Percentiles rank a stretch among this genome's conserved stretches.
These are phyloP conservation scores for Ambrosiella cleistominuta DNA, from an alignment of 2,329 filamentous ascomycete genomes.

Conservation along the genomic window DNA sequence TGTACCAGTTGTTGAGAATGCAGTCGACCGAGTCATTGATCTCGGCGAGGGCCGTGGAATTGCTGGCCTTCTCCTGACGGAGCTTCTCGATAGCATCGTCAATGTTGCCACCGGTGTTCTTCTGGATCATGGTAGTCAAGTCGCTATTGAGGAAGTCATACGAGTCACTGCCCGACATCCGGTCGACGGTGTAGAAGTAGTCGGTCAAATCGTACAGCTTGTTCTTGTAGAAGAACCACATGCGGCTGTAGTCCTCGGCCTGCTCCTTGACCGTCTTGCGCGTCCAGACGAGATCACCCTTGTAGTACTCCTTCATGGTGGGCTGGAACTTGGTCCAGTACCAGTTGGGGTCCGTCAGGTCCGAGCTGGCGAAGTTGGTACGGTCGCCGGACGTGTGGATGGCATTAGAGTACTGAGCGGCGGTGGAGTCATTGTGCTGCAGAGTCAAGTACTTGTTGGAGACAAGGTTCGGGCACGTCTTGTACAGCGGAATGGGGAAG, in stretches of 20 bases:
- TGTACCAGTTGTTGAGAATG: slow-evolving; percentile 66
- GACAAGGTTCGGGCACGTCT: slow-evolving; percentile 60
- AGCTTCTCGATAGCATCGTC: slow-evolving; percentile 44
- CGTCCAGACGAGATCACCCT: slow-evolving; percentile 67
- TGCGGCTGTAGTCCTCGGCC: slow-evolving; percentile 48
- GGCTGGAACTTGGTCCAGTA: slow-evolving; percentile 60
- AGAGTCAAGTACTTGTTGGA: slow-evolving; percentile 38
- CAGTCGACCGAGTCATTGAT: slow-evolving; percentile 58
- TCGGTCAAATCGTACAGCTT: slow-evolving; percentile 79
- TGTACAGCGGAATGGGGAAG: slow-evolving; percentile 59
- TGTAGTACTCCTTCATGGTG: slow-evolving; percentile 68
- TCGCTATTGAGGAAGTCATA: slow-evolving; percentile 59
- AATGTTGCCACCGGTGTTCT: slow-evolving; percentile 66
- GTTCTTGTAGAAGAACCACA: slow-evolving; percentile 64
- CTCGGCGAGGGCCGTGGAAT: slow-evolving; percentile 32
- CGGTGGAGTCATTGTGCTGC: slow-evolving; percentile 42
- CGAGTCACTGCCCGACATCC: slow-evolving; percentile 31
- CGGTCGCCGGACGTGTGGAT: slow-evolving; percentile 53
- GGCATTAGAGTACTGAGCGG: slow-evolving; percentile 31
- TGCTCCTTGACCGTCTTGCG: slow-evolving; percentile 40
- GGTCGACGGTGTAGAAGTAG: slow-evolving; percentile 63
- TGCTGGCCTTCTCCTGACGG: slow-evolving; percentile 27
- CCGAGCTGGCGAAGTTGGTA: slow-evolving; percentile 37
- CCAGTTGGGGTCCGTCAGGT: slow-evolving; percentile 51
- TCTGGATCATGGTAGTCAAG: slow-evolving; percentile 49